phyloP scores from a whole-genome alignment of 1,284 basidiomycete species.

The Cryptococcus jaspeensis region DNA sequence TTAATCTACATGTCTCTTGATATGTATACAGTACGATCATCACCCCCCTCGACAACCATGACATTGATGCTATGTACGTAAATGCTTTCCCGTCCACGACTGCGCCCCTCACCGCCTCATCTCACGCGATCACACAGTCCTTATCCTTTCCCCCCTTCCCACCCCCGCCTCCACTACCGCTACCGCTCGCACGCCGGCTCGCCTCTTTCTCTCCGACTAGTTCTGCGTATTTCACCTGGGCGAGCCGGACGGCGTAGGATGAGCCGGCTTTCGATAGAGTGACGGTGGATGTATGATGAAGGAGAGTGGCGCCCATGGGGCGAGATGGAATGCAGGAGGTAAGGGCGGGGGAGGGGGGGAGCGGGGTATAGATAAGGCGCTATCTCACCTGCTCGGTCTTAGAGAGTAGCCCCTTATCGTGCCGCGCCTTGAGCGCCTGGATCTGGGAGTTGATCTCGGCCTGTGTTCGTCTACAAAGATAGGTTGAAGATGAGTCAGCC shows the following conservation, averaged over 20 bases:
- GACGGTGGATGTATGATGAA: slow-evolving; percentile 2
- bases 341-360: not conserved
- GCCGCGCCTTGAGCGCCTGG: slow-evolving; percentile 45
- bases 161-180: slow-evolving; percentile 36
- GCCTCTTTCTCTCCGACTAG: slow-evolving; percentile 42
- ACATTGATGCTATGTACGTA: too few relatives aligned
- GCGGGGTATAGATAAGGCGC: not conserved
- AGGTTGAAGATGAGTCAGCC: not conserved
- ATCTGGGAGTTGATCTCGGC: slow-evolving; percentile 43
- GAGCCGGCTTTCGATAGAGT: not conserved
- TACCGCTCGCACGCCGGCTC: slow-evolving; percentile 27
- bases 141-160: slow-evolving; percentile 5
- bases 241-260: not conserved
- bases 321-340: not conserved
- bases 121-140: slow-evolving; percentile 5
- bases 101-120: too few relatives aligned
- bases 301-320: too few relatives aligned
- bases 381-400: slow-evolving; percentile 51
- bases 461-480: slow-evolving; percentile 34
- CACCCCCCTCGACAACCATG: too few relatives aligned
- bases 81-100: too few relatives aligned
- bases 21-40: too few relatives aligned
- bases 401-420: slow-evolving; percentile 49
- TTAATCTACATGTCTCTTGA: too few relatives aligned
- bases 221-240: slow-evolving; percentile 48